These are phyloP conservation scores for Parastagonospora nodorum DNA, from an alignment of 2,329 filamentous ascomycete genomes.

Conservation along the genomic window DNA sequence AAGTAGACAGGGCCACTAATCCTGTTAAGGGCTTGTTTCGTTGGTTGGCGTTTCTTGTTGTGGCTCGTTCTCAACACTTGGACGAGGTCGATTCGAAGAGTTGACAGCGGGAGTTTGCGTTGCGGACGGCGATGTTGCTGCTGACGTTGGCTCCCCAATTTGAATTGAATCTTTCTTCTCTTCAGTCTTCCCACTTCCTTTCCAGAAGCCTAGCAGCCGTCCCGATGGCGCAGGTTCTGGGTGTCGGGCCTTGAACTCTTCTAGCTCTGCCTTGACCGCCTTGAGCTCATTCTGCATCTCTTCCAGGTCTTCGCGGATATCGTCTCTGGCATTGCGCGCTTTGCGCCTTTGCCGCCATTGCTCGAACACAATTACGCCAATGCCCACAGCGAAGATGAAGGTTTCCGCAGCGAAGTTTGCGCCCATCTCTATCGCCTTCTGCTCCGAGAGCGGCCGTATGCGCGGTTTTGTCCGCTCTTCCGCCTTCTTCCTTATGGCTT, in stretches of 20 bases:
- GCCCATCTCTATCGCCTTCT: slow-evolving; percentile 70
- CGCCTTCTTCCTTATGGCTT: slow-evolving; percentile 52
- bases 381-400: slow-evolving; percentile 69
- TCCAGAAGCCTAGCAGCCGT: slow-evolving; percentile 38
- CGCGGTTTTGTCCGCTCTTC: slow-evolving; percentile 53
- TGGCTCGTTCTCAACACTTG: neutral
- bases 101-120: neutral
- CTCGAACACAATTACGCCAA: slow-evolving; percentile 66
- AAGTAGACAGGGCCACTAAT: too few species aligned
- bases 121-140: neutral
- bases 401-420: slow-evolving; percentile 72
- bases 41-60: neutral
- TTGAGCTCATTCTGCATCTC: slow-evolving; percentile 59
- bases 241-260: slow-evolving; percentile 46
- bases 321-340: slow-evolving; percentile 63
- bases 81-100: neutral
- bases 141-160: slow-evolving; percentile 7
- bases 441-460: slow-evolving; percentile 68
- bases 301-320: slow-evolving; percentile 63
- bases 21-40: neutral
- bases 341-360: slow-evolving; percentile 65
- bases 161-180: slow-evolving; percentile 23
- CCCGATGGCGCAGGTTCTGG: slow-evolving; percentile 30
- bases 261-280: slow-evolving; percentile 46
- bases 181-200: slow-evolving; percentile 24